Evolutionary conservation across 495 filamentous ascomycete species (phyloP), one percentile per base, ranked within the genome.

Genomic region (Hypoxylon fragiforme): DNA sequence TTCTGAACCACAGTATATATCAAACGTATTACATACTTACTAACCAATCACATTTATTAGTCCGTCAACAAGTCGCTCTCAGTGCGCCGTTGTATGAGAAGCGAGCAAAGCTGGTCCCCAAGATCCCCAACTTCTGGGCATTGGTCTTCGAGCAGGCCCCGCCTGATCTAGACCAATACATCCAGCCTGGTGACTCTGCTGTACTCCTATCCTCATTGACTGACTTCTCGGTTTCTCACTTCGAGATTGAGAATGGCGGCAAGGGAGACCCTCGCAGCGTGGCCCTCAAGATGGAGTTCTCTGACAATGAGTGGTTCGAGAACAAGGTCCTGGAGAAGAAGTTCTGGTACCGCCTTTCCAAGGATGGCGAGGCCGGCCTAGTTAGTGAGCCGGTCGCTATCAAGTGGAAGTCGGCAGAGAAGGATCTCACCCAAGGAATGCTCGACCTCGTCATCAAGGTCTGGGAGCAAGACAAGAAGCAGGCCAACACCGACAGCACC

Each of bases 351-450:
- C 85, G 90, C 56, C 78, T 78, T 67, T 72, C 73, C 31, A 80
- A 79, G 62, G 81, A 83, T 61, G 84, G 82, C 22, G 88, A 81
- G 77, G 71, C 78, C 14, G 89, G 89, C 24, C 77, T 94, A 14
- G 89, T 94, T 36, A 87, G 83, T 30, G 89, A 92, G 68, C 92
- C 92, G 4, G 88, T 96, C 30, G 77, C 82, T 48, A 89, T 97
- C 66, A 76, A 85, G 62, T 97, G 92, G 92, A 95, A 90, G 81
- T 74, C 84, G 57, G 86, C 81, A 43, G 56, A 60, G 4, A 85
- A 85, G 71, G 92, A 97, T 68, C 69, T 92, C 60, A 96, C 91
- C 28, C 79, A 82, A 47, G 92, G 92, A 31, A 70, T 95, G 59
- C 82, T 90, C 15, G 80, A 84, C 69, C 80, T 88, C 4, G 86